Evolutionary conservation across 2,329 filamentous ascomycete species (phyloP).

Genomic region (Fusarium bulbicola): DNA sequence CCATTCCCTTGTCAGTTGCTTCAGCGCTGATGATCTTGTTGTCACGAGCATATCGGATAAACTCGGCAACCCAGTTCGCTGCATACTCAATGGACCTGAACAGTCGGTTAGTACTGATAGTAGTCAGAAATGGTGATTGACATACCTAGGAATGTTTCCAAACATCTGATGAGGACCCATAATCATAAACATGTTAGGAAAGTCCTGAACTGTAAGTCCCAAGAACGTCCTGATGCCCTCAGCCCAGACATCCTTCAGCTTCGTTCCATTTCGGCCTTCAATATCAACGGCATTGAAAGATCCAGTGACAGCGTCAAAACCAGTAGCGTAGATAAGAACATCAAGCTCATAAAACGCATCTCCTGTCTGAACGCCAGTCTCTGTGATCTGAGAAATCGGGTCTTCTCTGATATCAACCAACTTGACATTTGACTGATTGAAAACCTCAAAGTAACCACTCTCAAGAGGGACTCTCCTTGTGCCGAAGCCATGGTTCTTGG

Average conservation of each 20-base stretch:
- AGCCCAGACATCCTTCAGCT: conserved; percentile 49
- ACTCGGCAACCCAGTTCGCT: conserved; percentile 49
- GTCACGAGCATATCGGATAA: conserved; percentile 46
- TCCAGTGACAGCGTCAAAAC: conserved; percentile 37
- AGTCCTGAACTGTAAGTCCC: conserved; percentile 53
- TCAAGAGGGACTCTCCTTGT: conserved; percentile 25
- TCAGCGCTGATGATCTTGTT: conserved; percentile 49
- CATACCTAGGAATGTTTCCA: conserved; percentile 52
- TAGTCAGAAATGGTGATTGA: rapidly evolving
- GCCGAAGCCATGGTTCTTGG: conserved; percentile 28
- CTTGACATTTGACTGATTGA: conserved; percentile 26
- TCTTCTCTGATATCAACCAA: conserved; percentile 28
- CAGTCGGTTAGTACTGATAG: background rate
- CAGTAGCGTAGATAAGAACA: conserved; percentile 36
- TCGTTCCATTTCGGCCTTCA: conserved; percentile 54
- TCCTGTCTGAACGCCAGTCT: conserved; percentile 20
- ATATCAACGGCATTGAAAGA: conserved; percentile 52
- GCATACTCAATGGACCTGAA: conserved; percentile 51
- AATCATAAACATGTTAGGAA: conserved; percentile 60
- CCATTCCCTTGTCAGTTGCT: conserved; percentile 50
- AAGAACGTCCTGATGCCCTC: conserved; percentile 51
- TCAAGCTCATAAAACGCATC: conserved; percentile 25
- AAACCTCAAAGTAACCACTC: conserved; percentile 33
- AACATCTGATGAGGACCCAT: conserved; percentile 56
- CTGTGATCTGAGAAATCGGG: conserved; percentile 27